phyloP scores from a whole-genome alignment of 139 green algal species.

The Micractinium sp. region DNA sequence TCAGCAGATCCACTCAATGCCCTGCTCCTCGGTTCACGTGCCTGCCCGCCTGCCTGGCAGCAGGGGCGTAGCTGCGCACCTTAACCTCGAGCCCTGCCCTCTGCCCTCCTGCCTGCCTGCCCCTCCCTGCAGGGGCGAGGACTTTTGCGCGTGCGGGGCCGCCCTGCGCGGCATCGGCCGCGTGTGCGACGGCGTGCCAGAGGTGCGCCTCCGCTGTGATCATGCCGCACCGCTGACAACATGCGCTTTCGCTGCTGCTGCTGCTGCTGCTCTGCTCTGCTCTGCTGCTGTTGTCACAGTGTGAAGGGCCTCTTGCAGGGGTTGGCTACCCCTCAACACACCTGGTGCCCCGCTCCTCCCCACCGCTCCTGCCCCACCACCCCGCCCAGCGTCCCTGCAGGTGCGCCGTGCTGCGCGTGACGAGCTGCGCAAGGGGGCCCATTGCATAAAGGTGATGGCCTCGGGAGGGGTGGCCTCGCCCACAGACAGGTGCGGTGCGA shows the following conservation, averaged over 20 bases:
- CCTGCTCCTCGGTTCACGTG: background rate
- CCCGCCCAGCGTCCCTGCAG: background rate
- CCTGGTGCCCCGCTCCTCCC: background rate
- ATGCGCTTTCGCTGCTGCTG: background rate
- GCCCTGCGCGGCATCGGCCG: conserved; percentile 66
- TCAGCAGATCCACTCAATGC: background rate
- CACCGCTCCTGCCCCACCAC: background rate
- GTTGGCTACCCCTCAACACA: background rate
- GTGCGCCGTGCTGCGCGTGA: conserved; percentile 58
- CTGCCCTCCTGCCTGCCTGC: background rate
- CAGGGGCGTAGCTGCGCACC: background rate
- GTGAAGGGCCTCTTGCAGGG: too few relatives aligned
- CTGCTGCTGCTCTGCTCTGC: background rate
- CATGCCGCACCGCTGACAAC: too few relatives aligned
- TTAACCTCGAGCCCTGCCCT: background rate
- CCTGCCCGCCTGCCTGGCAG: background rate
- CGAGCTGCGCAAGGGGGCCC: conserved; percentile 70
- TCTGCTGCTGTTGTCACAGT: background rate
- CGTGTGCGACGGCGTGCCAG: conserved; percentile 75
- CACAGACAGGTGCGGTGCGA: conserved; percentile 45
- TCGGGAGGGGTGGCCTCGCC: conserved; percentile 67
- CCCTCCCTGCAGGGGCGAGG: conserved; percentile 47
- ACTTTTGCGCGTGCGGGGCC: conserved; percentile 53
- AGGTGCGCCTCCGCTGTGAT: background rate
- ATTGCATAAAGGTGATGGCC: conserved; percentile 83